Base-by-base conservation (phyloP, 2,329 filamentous ascomycete genomes). In the Eurotiales sp. region DNA sequence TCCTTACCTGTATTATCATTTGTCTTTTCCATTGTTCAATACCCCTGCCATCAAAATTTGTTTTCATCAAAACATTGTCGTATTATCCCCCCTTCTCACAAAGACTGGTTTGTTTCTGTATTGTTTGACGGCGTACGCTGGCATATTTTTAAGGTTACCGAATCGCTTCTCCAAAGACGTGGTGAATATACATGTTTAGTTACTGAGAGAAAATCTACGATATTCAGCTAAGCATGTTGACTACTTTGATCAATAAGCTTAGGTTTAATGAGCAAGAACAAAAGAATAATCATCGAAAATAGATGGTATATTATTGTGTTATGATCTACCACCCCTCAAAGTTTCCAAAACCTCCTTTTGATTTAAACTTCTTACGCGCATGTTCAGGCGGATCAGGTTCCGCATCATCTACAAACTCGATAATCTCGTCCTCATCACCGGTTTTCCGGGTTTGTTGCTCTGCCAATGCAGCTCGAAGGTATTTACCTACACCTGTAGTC, bases 251-350 rank as follows among this genome's bases (percentile, higher is more conserved):
- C n/a, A n/a, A n/a, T n/a, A n/a, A n/a, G n/a, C n/a, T n/a, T n/a
- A n/a, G n/a, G n/a, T n/a, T n/a, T n/a, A n/a, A n/a, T n/a, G n/a
- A n/a, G n/a, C n/a, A n/a, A n/a, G n/a, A n/a, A n/a, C 25, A 27
- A 10, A 27, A 27, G 25, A 27, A 19, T 17, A 19, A 36, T 17
- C 4, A 36, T 17, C n/a, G n/a, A 37, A 19, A 37, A 37, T 7
- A 15, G 11, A 15, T 37, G 34, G 12, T 19, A 19, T 37, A 15
- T 5, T 37, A 37, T 37, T 37, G 17, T 21, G 3, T 11, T 40
- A 36, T 19, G 23, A 21, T 36, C 21, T 47, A 96, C 92, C 93
- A 99, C 32, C 76, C 81, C 71, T 96, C 91, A 68, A 99, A 99
- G 70, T 96, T 95, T 2, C 92, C 91, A 77, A 97, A 99, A 0